These are phyloP conservation scores for Gypsophila paniculata DNA, from an alignment of 179 eudicot genomes.

Conservation along the genomic window DNA sequence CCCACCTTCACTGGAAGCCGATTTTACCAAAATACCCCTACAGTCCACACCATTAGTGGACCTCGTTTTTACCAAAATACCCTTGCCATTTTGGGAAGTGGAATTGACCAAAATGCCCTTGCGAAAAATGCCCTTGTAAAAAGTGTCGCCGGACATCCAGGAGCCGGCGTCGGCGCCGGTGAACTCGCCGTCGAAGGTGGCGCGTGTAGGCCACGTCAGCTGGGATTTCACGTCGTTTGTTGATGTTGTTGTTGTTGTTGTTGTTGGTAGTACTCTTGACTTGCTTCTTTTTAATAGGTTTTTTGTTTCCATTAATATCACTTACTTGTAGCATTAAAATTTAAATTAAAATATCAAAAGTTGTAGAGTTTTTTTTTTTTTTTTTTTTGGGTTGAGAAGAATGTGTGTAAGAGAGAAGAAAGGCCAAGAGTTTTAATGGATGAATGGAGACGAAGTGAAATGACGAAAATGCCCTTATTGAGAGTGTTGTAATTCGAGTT, in stretches of 20 bases:
- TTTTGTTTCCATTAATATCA: slow-evolving; percentile 2
- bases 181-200: too few relatives aligned
- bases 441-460: not conserved
- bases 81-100: too few relatives aligned
- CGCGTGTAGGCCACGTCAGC: slow-evolving; percentile 74
- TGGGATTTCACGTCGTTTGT: slow-evolving; percentile 2
- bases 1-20: too few relatives aligned
- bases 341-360: not conserved
- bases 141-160: too few relatives aligned
- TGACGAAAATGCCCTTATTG: not conserved
- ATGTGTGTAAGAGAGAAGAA: not conserved
- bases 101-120: too few relatives aligned
- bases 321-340: too few relatives aligned
- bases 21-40: too few relatives aligned
- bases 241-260: not conserved
- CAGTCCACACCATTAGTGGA: too few relatives aligned
- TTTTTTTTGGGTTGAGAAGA: not conserved
- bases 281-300: slow-evolving; percentile 34
- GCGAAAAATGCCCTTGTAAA: too few relatives aligned
- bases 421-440: too few relatives aligned
- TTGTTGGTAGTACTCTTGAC: slow-evolving; percentile 47
- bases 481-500: too few relatives aligned
- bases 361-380: not conserved
- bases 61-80: slow-evolving; percentile 34
- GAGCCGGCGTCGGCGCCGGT: too few relatives aligned